Conservation (phyloP, 2,329 filamentous ascomycete genomes). For the Bipolaris victoriae region DNA sequence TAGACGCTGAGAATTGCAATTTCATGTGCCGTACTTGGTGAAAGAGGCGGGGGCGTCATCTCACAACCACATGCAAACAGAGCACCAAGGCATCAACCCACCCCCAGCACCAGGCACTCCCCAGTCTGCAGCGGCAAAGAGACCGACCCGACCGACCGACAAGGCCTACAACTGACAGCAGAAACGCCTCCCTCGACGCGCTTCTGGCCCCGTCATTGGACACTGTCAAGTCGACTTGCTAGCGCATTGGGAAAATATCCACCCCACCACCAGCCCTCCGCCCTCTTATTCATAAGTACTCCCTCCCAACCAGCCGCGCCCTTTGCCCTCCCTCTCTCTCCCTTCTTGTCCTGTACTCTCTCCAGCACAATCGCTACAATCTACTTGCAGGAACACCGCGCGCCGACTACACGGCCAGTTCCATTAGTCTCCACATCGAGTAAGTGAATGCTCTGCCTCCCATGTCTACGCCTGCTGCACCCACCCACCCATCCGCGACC, state of each 20-base stretch:
- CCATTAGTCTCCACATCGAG: slow-evolving; percentile 31
- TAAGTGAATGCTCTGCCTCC: slow-evolving; percentile 43
- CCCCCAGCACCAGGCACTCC: slow-evolving; percentile 25
- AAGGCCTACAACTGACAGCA: slow-evolving; percentile 25
- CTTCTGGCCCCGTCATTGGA: slow-evolving; percentile 41
- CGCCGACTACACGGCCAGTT: slow-evolving; percentile 34
- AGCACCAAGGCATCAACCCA: slow-evolving; percentile 23
- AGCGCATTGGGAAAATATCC: slow-evolving; percentile 44
- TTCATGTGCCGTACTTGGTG: too few species aligned
- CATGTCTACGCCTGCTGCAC: slow-evolving; percentile 23
- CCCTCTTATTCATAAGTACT: slow-evolving; percentile 47
- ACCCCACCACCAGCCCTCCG: slow-evolving; percentile 42
- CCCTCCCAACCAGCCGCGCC: slow-evolving; percentile 31
- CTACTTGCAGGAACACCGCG: slow-evolving; percentile 41
- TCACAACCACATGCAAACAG: slow-evolving; percentile 21
- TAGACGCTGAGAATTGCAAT: too few species aligned
- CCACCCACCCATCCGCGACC: slow-evolving; percentile 12
- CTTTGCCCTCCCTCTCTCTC: slow-evolving; percentile 16
- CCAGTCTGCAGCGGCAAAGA: slow-evolving; percentile 24
- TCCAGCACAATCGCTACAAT: slow-evolving; percentile 30
- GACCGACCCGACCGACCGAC: slow-evolving; percentile 25
- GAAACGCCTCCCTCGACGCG: slow-evolving; percentile 31
- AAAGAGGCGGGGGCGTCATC: slow-evolving; percentile 8
- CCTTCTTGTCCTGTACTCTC: slow-evolving; percentile 12
- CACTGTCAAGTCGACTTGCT: slow-evolving; percentile 39